Evolutionary conservation across 2,329 filamentous ascomycete genomes (phyloP), one percentile per base, ranked within the genome.

Genomic region (Cladophialophora chaetospira): DNA sequence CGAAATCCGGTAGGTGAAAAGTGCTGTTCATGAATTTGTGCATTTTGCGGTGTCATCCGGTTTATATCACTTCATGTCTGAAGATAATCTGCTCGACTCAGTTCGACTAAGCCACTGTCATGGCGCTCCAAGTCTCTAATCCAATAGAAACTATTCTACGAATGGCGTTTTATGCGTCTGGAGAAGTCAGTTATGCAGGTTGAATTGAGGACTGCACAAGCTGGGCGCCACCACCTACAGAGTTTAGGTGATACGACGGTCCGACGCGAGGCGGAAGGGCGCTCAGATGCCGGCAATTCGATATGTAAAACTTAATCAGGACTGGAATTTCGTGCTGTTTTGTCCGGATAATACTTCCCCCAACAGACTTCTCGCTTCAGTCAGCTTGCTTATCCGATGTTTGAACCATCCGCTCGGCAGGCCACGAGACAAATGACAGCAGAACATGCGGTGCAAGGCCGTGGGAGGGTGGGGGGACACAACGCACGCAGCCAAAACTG

Each of bases 261-360:
- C 47, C 35, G 36, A 43, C 11, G 26, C 25, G 21, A n/a, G 15
- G 25, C 48, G 35, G 23, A 31, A 42, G 17, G 17, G 2, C 15
- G n/a, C 23, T 19, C 13, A 29, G 15, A 17, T 9, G n/a, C 8
- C 35, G 21, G 15, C 47, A n/a, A n/a, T 42, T 43, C 17, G 26
- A 28, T 10, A 25, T 6, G 11, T 29, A 8, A 33, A 51, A 51
- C 35, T 51, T 36, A 51, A 51, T 51, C 48, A 51, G 35, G n/a
- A n/a, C n/a, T n/a, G n/a, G n/a, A 40, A 43, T 43, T 15, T 33
- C 23, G 13, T 43, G 48, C 11, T 43, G 36, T 40, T 11, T 3
- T 17, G 17, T 1, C 11, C 23, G 46, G n/a, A 11, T 11, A 19
- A 49, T 11, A 21, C 35, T 28, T 28, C 29, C 31, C 11, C 8